Evolutionary conservation across 495 filamentous ascomycete species (phyloP), one percentile per base, ranked within the genome.

Genomic region (Penicillium pulvis): DNA sequence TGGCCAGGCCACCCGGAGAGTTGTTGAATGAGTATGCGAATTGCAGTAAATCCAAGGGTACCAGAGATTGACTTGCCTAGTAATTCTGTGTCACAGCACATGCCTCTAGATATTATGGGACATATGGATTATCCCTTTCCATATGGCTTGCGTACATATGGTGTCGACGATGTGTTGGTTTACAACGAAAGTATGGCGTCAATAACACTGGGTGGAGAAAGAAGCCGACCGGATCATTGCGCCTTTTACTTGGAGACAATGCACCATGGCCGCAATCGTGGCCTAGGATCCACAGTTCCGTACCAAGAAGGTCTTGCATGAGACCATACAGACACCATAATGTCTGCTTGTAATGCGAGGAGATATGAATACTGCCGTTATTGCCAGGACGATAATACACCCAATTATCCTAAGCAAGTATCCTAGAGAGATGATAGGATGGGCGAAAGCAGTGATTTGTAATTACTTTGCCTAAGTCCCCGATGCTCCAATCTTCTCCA

Each of bases 1-100:
- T 82, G 81, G 57, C 67, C 60, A 26, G 74, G 75, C 71, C 75
- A 82, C 1, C 78, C 80, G 56, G 76, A 67, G 1, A 79, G 24
- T 47, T 81, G 80, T 28, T 80, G 79, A 2, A 71, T 48, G 28
- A 28, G 28, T 28, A 28, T 28, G 28, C 28, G 28, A 28, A 28
- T 1, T 28, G 28, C 28, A 28, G 28, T 28, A 7, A 28, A 28
- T 0, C 28, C 28, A 4, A 7, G 28, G 6, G 28, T 28, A 7
- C 4, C 28, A 28, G 28, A 28, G 6, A 0, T 28, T 28, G 4
- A 28, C 4, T 4, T 2, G 5, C 19, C 42, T 16, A 45, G 8
- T 45, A 17, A 20, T 45, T 4, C 28, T 28, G 28, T 28, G 6
- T 28, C 28, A 28, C 28, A 28, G 28, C 28, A 28, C 4, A 28